Conservation (phyloP, 2,329 filamentous ascomycete genomes). For the Ophiostoma populinum region DNA sequence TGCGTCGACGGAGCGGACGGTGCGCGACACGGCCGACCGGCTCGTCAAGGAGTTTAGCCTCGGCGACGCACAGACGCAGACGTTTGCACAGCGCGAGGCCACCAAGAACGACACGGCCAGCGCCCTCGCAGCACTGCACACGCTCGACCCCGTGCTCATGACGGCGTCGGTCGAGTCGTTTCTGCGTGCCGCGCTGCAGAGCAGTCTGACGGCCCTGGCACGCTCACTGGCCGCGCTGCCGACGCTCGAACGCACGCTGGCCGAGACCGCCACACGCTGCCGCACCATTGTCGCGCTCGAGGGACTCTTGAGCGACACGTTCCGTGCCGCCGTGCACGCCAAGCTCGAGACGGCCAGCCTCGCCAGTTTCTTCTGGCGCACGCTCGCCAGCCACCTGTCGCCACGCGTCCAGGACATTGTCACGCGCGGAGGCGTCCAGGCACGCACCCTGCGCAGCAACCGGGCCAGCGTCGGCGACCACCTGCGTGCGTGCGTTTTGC, state of each 20-base stretch:
- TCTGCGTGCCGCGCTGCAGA: constrained; percentile 63
- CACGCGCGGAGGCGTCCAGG: constrained; percentile 64
- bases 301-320: constrained; percentile 56
- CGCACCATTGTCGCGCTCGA: constrained; percentile 87
- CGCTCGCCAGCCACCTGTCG: constrained; percentile 61
- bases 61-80: constrained; percentile 38
- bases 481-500: constrained; percentile 66
- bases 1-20: constrained; percentile 51
- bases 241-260: constrained; percentile 61
- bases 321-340: constrained; percentile 55
- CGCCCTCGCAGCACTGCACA: constrained; percentile 50
- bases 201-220: constrained; percentile 56
- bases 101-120: constrained; percentile 46
- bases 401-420: constrained; percentile 71
- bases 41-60: constrained; percentile 73
- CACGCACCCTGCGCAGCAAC: constrained; percentile 63
- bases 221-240: constrained; percentile 66
- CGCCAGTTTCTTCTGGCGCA: constrained; percentile 85
- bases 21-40: constrained; percentile 60
- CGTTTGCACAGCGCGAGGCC: constrained; percentile 53
- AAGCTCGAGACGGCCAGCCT: constrained; percentile 78
- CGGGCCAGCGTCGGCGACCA: constrained; percentile 57
- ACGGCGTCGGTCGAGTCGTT: constrained; percentile 66
- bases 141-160: constrained; percentile 65
- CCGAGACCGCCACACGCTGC: constrained; percentile 68